Base-by-base conservation (phyloP, 1,139 yeast genomes). In the Sugiyamaella pinicola region DNA sequence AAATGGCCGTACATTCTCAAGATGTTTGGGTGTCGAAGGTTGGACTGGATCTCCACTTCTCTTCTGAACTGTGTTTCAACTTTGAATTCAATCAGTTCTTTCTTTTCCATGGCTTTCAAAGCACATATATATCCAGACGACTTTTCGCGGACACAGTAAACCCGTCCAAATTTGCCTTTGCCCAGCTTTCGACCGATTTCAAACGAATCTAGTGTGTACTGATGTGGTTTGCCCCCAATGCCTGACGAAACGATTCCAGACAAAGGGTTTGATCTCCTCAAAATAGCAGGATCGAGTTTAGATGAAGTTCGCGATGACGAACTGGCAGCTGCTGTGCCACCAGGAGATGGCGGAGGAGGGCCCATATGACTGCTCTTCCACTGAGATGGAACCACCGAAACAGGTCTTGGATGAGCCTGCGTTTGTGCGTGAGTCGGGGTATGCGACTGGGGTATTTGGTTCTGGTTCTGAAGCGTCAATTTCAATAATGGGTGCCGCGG, bases 151-250 rank as follows among this genome's bases (percentile, higher is more conserved):
- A 87, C 98, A 64, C 96, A 87, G 69, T 90, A 91, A 0, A 93
- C 99, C 61, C 82, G 83, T 2, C 99, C 99, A 62, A 91, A 82
- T 68, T 90, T 90, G 2, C 99, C 99, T 66, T 88, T 89, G 0
- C 99, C 99, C 35, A 93, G 76, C 54, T 87, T 84, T 52, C 85
- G 80, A 10, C 99, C 99, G 43, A 93, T 78, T 61, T 90, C 96
- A 72, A 89, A 93, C 65, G 88, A 95, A 28, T 77, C 72, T 24
- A 84, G 67, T 1, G 72, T 58, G 51, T 67, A 71, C 37, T 65
- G 61, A 15, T 68, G 58, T 35, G 55, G 55, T 38, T 49, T 40
- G n/a, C 51, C 47, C n/a, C 60, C 57, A 22, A 47, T 52, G 34
- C 52, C 43, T 9, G 58, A 52, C 8, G 54, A 52, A 19, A 60